Base-by-base conservation (phyloP, 805 yeast species). In the Candida montana region DNA sequence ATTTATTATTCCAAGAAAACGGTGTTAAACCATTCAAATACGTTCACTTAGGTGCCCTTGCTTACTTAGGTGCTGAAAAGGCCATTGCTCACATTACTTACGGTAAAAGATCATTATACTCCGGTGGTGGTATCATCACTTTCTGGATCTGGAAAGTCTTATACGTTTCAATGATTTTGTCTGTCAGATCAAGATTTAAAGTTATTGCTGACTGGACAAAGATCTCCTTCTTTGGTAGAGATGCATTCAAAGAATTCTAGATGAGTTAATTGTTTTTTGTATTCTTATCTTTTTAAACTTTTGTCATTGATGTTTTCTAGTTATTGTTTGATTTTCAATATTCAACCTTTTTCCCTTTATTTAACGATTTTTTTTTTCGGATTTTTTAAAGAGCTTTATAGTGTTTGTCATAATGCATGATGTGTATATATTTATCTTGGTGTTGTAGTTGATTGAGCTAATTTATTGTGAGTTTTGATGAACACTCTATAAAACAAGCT, bases 81-180 rank as follows among this genome's bases (percentile, higher is more conserved):
- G 98, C 98, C 38, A 89, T 90, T 56, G 97, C 97, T 34, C 97
- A 90, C 62, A 70, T 91, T 55, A 76, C 81, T 21, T 73, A 83
- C 75, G 84, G 83, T 52, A 83, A 80, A 57, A 83, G 88, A 81
- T 79, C 83, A 44, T 82, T 83, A 58, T 75, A 85, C 55, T 77
- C 89, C 27, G 69, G 87, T 37, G 91, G 95, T 48, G 97, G 97
- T 58, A 73, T 83, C 39, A 68, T 86, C 62, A 87, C 97, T 30
- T 89, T 83, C 73, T 71, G 87, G 63, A 85, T 90, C 76, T 90
- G 98, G 98, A 83, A 95, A 69, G 77, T 87, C 24, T 96, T 96
- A 24, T 91, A 91, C 66, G 79, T 91, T 51, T 79, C 86, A 61
- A 90, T 91, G 97, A 81, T 91, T 65, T 77, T 91, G 63, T 81